Evolutionary conservation across 2,329 filamentous ascomycete species (phyloP), one percentile per base, ranked within the genome.

Genomic region (Talaromyces sp.): DNA sequence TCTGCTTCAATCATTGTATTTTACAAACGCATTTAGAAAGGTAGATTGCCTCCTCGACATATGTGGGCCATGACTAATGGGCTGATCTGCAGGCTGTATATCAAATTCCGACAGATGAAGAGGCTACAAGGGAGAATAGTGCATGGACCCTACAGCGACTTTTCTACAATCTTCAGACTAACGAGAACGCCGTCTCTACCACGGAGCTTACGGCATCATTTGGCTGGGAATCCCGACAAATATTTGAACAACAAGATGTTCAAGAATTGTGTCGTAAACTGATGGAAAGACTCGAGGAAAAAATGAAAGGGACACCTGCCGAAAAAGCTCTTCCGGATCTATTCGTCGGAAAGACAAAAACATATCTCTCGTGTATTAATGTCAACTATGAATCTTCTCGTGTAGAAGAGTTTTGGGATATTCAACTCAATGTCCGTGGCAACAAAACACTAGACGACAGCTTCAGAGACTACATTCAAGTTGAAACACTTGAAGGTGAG

Each of bases 181-280:
- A 89, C 42, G 87, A 88, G 58, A 80, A 82, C 39, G 91, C 96
- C 0, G 93, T 99, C 1, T 86, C 91, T 42, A 99, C 95, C 1
- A 92, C 89, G 58, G 95, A 99, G 73, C 84, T 99, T 42, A 99
- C 95, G 6, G 91, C 92, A 68, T 98, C 95, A 0, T 99, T 99
- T 75, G 95, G 95, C 25, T 99, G 95, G 95, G 93, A 99, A 71
- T 96, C 93, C 1, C 87, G 92, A 67, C 93, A 99, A 73, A 96
- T 98, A 60, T 99, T 99, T 70, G 93, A 98, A 78, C 95, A 99
- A 75, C 95, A 99, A 76, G 95, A 99, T 77, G 95, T 99, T 8
- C 95, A 99, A 75, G 95, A 99, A 75, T 82, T 99, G 37, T 98
- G 93, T 37, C 86, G 96, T 63, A 96, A 98, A 75, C 83, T 99